phyloP scores from a whole-genome alignment of 83 land plant genomes.

The Larix sibirica region DNA sequence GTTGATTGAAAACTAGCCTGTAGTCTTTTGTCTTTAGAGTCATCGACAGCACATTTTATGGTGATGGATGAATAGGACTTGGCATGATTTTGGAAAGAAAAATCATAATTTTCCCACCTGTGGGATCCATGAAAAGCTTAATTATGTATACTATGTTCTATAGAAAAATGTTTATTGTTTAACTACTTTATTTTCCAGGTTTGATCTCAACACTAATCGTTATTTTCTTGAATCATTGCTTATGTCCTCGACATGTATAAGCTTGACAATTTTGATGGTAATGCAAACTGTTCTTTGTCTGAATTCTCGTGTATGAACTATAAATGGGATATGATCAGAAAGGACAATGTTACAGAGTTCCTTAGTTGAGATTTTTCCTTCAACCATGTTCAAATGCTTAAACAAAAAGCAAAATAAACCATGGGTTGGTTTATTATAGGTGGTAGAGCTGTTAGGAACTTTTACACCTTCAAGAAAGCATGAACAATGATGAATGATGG shows the following conservation, averaged over 20 bases:
- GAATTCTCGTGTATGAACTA: not conserved
- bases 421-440: not conserved
- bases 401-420: not conserved
- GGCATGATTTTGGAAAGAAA: not conserved
- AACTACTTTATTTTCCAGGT: no score
- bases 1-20: not conserved
- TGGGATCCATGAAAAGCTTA: not conserved
- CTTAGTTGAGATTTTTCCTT: not conserved
- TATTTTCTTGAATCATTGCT: no score
- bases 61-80: not conserved
- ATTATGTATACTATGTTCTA: not conserved
- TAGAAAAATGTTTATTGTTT: no score
- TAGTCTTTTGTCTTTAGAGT: not conserved
- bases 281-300: not conserved
- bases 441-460: not conserved
- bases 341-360: not conserved
- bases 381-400: not conserved
- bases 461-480: slow-evolving; percentile 7
- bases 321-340: not conserved
- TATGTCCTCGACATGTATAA: not conserved
- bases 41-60: not conserved
- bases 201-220: no score
- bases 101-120: not conserved
- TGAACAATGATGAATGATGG: not conserved
- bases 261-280: not conserved